phyloP scores from a whole-genome alignment of 192 early-diverging fungal species.

The Phlyctochytrium bullatum region DNA sequence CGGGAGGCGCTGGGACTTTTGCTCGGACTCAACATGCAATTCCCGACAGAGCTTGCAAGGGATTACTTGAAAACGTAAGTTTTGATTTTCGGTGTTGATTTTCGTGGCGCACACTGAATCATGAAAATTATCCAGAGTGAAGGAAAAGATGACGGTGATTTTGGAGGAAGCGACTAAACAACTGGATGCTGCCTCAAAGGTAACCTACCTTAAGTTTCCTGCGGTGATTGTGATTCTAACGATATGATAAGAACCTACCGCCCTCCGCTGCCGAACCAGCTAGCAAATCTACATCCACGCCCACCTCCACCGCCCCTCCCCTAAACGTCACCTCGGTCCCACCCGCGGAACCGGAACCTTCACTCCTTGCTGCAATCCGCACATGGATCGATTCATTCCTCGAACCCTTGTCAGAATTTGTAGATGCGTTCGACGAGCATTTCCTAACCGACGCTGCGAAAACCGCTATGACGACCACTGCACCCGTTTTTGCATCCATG shows the following conservation, averaged over 20 bases:
- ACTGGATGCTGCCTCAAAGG: constrained; percentile 11
- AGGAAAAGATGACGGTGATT: constrained; percentile 9
- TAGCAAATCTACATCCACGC: too few relatives aligned
- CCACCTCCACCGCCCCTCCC: too few relatives aligned
- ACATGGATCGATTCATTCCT: constrained; percentile 43
- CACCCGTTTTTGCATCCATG: too few relatives aligned
- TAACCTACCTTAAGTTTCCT: neutral
- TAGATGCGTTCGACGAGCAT: constrained; percentile 41
- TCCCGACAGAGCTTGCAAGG: constrained; percentile 25
- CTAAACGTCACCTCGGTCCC: constrained; percentile 1
- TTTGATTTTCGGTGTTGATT: neutral
- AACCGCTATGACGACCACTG: neutral
- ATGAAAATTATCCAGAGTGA: constrained; percentile 1
- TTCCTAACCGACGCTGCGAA: constrained; percentile 31
- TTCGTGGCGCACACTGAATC: neutral
- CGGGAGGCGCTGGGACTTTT: constrained; percentile 47
- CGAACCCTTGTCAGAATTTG: constrained; percentile 46
- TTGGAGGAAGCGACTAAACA: constrained; percentile 9
- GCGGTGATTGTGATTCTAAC: neutral
- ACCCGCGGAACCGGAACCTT: constrained; percentile 15
- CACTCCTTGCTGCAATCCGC: constrained; percentile 14
- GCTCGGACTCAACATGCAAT: constrained; percentile 18
- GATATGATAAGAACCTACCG: too few relatives aligned
- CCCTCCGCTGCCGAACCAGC: too few relatives aligned
- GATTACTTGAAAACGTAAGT: constrained; percentile 27